Evolutionary conservation across 306 rosid genomes (phyloP), one percentile per base, ranked within the genome.

Genomic region (Clitoria ternatea): DNA sequence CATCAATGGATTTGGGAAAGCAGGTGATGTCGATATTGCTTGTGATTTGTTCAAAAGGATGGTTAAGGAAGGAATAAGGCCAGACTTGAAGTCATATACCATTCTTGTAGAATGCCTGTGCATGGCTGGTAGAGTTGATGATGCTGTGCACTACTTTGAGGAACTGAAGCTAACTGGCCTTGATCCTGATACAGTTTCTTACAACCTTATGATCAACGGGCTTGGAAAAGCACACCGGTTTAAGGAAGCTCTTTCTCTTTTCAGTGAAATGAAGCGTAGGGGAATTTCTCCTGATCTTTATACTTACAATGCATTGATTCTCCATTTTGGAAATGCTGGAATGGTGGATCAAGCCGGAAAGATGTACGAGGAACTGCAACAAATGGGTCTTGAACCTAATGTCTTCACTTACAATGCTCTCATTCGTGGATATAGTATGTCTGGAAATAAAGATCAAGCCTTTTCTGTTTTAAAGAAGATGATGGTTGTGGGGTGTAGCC

Each of bases 341-440:
- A 90, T 85, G 95, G 87, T 81, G 68, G 97, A 94, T 64, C 73
- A 70, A 79, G 96, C 98, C 0, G 85, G 87, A 45, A 79, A 74
- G 55, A 77, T 94, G 84, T 94, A 81, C 20, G 90, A 94, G 61
- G 96, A 94, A 52, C 83, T 94, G 45, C 91, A 77, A 64, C 86
- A 72, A 43, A 53, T 49, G 71, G 97, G 98, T 50, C 81, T 94
- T 55, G 92, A 94, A 77, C 98, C 97, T 4, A 85, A 91, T 48
- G 97, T 90, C 77, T 90, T 87, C 84, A 94, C 97, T 17, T 89
- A 88, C 77, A 94, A 94, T 75, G 98, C 97, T 62, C 98, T 94
- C 63, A 94, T 94, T 78, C 86, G 96, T 54, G 95, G 88, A 53
- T 85, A 94, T 53, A 73, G 96, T 73, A 30, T 70, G 64, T 87